Conservation (phyloP, 73 alveolate species). For the Paramecium sexaurelia region DNA sequence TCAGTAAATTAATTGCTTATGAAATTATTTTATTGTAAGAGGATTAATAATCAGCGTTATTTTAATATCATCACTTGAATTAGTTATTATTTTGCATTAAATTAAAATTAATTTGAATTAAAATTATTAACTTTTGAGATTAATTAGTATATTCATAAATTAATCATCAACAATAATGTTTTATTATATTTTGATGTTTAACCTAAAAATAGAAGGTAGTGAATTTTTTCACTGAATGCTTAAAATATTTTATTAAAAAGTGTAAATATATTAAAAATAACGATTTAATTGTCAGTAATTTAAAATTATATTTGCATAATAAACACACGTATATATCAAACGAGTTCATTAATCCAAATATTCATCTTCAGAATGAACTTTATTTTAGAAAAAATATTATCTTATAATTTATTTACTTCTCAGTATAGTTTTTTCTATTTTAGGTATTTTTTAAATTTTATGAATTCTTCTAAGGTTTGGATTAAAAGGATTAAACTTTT, state of each 20-base stretch:
- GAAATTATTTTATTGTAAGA: too few species aligned
- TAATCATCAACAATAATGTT: too few species aligned
- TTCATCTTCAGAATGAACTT: neutral
- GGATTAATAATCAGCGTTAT: too few species aligned
- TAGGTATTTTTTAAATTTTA: neutral
- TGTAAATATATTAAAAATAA: neutral
- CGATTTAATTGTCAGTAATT: neutral
- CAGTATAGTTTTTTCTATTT: neutral
- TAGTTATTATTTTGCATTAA: too few species aligned
- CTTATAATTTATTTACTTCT: constrained; percentile 1
- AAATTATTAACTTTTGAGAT: too few species aligned
- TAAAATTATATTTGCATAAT: neutral
- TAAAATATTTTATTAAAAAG: neutral
- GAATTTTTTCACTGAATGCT: neutral
- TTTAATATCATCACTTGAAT: too few species aligned
- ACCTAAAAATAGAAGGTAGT: neutral
- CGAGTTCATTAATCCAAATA: neutral
- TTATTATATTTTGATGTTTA: neutral
- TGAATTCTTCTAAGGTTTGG: neutral
- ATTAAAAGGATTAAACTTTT: neutral
- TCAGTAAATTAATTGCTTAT: too few species aligned
- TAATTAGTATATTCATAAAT: too few species aligned
- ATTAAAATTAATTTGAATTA: too few species aligned
- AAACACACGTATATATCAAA: neutral
- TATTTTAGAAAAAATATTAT: neutral